Conservation (phyloP, 768 basidiomycete genomes). For the Hydnomerulius pinastri region DNA sequence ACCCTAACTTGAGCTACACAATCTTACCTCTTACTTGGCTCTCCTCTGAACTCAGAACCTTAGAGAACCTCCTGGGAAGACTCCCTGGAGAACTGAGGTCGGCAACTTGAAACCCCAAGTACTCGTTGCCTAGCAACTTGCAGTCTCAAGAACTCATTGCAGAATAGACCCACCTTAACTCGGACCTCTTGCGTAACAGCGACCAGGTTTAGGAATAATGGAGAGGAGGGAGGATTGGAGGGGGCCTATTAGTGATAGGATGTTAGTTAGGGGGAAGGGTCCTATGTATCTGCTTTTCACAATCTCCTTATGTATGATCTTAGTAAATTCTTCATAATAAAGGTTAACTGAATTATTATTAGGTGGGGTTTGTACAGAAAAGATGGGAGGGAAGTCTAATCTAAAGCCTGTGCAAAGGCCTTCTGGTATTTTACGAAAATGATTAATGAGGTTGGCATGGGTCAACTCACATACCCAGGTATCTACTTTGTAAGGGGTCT, state of each 20-base stretch:
- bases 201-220: conserved; percentile 21
- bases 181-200: too few relatives aligned
- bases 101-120: too few relatives aligned
- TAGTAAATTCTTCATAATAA: not conserved
- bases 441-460: not conserved
- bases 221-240: conserved; percentile 21
- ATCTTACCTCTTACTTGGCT: too few relatives aligned
- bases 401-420: not conserved
- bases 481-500: conserved; percentile 7
- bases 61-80: too few relatives aligned
- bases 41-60: too few relatives aligned
- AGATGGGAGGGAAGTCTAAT: conserved; percentile 4
- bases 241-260: conserved; percentile 13
- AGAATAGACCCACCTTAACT: too few relatives aligned
- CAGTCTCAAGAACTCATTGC: too few relatives aligned
- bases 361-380: not conserved
- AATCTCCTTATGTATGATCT: conserved; percentile 1
- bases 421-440: not conserved
- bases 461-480: not conserved
- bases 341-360: conserved; percentile 1
- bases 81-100: too few relatives aligned
- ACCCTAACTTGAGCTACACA: too few relatives aligned
- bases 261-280: not conserved
- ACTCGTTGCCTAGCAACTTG: too few relatives aligned
- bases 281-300: conserved; percentile 19